These are phyloP conservation scores for Venturia pyrina DNA, from an alignment of 2,329 filamentous ascomycete species.

Conservation along the genomic window DNA sequence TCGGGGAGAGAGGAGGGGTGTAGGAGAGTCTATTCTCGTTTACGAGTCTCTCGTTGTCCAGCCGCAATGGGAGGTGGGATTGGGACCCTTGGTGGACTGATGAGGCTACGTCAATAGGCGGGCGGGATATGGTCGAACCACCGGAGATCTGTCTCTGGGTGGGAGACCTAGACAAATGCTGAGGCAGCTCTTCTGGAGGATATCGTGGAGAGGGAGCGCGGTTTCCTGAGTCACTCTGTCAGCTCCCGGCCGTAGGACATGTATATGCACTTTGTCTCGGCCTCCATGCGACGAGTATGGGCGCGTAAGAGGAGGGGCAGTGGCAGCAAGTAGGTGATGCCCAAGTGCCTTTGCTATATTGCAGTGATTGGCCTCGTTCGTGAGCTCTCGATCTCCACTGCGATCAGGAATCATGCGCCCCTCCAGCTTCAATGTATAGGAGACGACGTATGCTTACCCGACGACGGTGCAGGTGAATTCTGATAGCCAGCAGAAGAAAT, in stretches of 20 bases:
- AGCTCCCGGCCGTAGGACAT: slow-evolving; percentile 1
- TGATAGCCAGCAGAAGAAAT: slow-evolving; percentile 1
- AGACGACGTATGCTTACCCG: neutral
- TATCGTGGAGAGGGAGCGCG: slow-evolving; percentile 4
- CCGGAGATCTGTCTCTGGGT: neutral
- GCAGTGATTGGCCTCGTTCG: neutral
- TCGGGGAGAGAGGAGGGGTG: slow-evolving; percentile 17
- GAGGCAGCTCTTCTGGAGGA: neutral
- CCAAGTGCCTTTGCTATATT: neutral
- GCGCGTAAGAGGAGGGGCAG: neutral
- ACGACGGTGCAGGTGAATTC: slow-evolving; percentile 1
- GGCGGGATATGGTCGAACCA: neutral
- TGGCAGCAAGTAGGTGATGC: neutral
- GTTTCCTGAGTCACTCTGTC: neutral
- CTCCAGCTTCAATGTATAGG: neutral
- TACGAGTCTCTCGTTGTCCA: neutral
- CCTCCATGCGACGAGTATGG: slow-evolving; percentile 1
- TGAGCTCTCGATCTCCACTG: neutral
- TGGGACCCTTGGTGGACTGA: neutral
- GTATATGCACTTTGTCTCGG: neutral
- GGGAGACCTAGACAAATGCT: neutral
- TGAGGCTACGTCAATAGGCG: slow-evolving; percentile 7
- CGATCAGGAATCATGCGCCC: neutral
- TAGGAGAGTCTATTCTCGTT: slow-evolving; percentile 8
- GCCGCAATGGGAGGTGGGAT: neutral